Evolutionary conservation across 768 basidiomycete species (phyloP).

Genomic region (Mycena filopes): DNA sequence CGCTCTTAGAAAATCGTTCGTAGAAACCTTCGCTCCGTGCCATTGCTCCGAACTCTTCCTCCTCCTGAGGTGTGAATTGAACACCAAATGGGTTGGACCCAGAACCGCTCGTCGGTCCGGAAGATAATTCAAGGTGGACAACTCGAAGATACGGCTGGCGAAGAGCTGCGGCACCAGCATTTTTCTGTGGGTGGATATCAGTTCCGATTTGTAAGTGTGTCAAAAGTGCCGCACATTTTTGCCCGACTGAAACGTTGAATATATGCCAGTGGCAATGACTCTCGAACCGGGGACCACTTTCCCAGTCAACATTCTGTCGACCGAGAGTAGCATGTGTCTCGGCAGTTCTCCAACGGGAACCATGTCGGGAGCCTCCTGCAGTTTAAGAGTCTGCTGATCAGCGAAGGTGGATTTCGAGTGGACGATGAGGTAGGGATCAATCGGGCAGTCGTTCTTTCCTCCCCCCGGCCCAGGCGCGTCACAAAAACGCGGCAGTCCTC

Average conservation of each 20-base stretch:
- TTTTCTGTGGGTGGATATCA: slow-evolving; percentile 60
- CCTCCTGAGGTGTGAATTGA: slow-evolving; percentile 94
- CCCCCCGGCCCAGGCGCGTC: slow-evolving; percentile 83
- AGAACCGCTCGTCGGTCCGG: slow-evolving; percentile 73
- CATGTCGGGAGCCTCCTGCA: slow-evolving; percentile 99
- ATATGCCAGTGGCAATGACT: slow-evolving; percentile 94
- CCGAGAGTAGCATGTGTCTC: slow-evolving; percentile 91
- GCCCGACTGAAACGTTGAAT: slow-evolving; percentile 92
- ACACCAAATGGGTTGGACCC: slow-evolving; percentile 87
- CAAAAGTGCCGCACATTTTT: slow-evolving; percentile 70
- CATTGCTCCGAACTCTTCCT: slow-evolving; percentile 95
- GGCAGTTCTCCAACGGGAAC: slow-evolving; percentile 99
- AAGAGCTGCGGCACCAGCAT: slow-evolving; percentile 85
- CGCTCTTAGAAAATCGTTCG: slow-evolving; percentile 92
- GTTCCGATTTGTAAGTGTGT: neutral
- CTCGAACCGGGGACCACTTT: slow-evolving; percentile 97
- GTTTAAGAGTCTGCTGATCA: slow-evolving; percentile 95
- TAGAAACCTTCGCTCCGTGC: slow-evolving; percentile 90
- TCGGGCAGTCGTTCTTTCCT: slow-evolving; percentile 93
- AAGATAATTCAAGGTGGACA: slow-evolving; percentile 90
- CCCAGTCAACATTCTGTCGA: slow-evolving; percentile 91
- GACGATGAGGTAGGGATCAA: slow-evolving; percentile 95
- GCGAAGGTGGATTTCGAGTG: slow-evolving; percentile 95
- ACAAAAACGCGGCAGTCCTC: slow-evolving; percentile 88
- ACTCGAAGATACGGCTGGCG: slow-evolving; percentile 95